Evolutionary conservation across 2,329 filamentous ascomycete species (phyloP), one percentile per base, ranked within the genome.

Genomic region (Xylaria sp.): DNA sequence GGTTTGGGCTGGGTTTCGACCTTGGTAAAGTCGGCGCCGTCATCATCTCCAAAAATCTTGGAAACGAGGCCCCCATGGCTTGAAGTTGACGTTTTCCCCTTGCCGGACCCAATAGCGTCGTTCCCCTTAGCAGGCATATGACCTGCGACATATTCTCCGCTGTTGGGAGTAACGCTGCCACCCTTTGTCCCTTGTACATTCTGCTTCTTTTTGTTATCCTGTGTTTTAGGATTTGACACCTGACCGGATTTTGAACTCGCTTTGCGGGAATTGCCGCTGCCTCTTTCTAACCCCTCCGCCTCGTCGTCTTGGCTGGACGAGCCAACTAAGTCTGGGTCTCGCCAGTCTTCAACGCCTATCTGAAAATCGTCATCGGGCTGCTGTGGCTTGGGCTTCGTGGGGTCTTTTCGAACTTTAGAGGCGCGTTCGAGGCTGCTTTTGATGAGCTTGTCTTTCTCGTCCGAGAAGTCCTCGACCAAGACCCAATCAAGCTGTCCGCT

Each of bases 291-390:
- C 6, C 39, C 54, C 29, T 55, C 49, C 13, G 50, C 34, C 29
- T 59, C 54, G 57, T 72, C 39, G 63, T 61, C n/a, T 56, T 60
- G 17, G 57, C 38, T 74, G 5, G 55, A 52, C 22, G 64, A 69
- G 1, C 78, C 78, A 19, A 91, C 76, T 17, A 91, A 74, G 68
- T 91, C 89, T 5, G 89, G 88, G 69, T 94, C 90, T 61, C 90
- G 83, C 90, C 90, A 93, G 68, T 94, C 90, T 61, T 94, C 89
- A 11, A 92, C 85, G n/a, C 90, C 90, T 64, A 93, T 92, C 41
- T 89, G 81, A 68, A 92, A 93, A 52, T 81, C 83, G 68, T 91
- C 87, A 43, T 76, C 71, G 2, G 67, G 48, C 34, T 57, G 55
- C 26, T 62, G 54, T 29, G 59, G 44, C 29, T 59, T 66, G 11